Percentiles rank a stretch among this genome's conserved stretches.
Conservation (phyloP, 495 filamentous ascomycete genomes). For the Xylaria flabelliformis region DNA sequence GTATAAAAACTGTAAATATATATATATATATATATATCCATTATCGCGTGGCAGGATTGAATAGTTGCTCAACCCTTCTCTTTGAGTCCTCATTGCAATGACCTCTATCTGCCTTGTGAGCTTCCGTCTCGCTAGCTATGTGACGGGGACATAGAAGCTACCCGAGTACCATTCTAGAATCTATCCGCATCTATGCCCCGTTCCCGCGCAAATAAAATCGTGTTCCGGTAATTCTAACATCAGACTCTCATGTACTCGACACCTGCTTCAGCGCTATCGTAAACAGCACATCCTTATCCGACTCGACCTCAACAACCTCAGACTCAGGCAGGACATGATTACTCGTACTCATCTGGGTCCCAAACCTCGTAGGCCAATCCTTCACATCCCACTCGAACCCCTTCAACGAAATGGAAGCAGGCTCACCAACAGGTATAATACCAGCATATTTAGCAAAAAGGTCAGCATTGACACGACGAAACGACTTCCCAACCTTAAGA, state of each 20-base stretch:
- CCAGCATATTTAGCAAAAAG: slow-evolving; percentile 72
- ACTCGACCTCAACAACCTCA: slow-evolving; percentile 62
- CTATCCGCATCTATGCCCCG: not conserved
- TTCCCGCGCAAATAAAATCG: not conserved
- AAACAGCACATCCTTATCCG: slow-evolving; percentile 77
- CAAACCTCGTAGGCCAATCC: slow-evolving; percentile 82
- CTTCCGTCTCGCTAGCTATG: too few relatives aligned
- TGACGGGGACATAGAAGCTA: not conserved
- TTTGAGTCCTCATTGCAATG: too few relatives aligned
- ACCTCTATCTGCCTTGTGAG: too few relatives aligned
- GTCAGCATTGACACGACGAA: slow-evolving; percentile 50
- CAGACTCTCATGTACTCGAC: not conserved
- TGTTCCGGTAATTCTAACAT: not conserved
- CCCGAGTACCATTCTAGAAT: too few relatives aligned
- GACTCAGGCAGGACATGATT: slow-evolving; percentile 73
- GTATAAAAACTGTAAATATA: too few relatives aligned
- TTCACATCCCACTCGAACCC: slow-evolving; percentile 91
- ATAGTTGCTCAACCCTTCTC: too few relatives aligned
- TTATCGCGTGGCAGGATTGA: too few relatives aligned
- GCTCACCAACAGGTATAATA: slow-evolving; percentile 80
- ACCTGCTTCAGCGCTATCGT: slow-evolving; percentile 71
- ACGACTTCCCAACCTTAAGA: slow-evolving; percentile 31
- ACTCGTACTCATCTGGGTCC: slow-evolving; percentile 87
- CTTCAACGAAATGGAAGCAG: slow-evolving; percentile 72
- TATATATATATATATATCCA: too few relatives aligned